Base-by-base conservation (phyloP, 192 early-diverging fungal species). In the Chytriomyces confervae region DNA sequence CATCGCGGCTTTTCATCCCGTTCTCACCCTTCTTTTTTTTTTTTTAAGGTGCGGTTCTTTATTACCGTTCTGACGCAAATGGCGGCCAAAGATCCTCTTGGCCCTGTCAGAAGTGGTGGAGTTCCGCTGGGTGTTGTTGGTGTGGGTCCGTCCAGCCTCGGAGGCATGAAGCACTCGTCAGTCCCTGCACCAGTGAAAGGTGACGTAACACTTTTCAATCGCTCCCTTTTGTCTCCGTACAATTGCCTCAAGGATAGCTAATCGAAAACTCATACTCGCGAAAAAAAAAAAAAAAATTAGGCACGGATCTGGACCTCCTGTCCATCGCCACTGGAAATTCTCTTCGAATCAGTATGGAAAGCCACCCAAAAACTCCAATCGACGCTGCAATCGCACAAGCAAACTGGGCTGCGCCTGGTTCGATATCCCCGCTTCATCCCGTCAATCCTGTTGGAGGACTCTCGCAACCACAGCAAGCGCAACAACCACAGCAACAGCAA, bases 41-140 rank as follows among this genome's bases (percentile, higher is more conserved):
- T 36, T 36, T 36, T 36, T 36, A 36, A 36, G 36, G 36, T 36
- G 36, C 91, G 96, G 43, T 98, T 98, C 78, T 94, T 98, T 62
- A 95, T 96, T 67, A 95, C 94, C 5, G 95, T 97, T 1, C 81
- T 98, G 74, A 94, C 95, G 83, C 93, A 96, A 77, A 92, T 96
- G 93, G 92, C 93, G n/a, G 90, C 93, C 82, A 91, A 89, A 62
- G 95, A 97, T 75, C 89, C 93, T 9, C 80, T 68, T 7, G 69
- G 60, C 45, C 70, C 69, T 3, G 69, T 66, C 7, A 36, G 36
- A 36, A 36, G 36, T 36, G 36, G 36, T 36, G 11, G 9, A 36
- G 46, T 20, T 29, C 16, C 68, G 10, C n/a, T 70, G 47, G 27
- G 45, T 10, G 48, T 50, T 20, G 47, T 11, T 62, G 61, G 49